Evolutionary conservation across 495 filamentous ascomycete genomes (phyloP).

Genomic region (Trichoderma asperelloides): DNA sequence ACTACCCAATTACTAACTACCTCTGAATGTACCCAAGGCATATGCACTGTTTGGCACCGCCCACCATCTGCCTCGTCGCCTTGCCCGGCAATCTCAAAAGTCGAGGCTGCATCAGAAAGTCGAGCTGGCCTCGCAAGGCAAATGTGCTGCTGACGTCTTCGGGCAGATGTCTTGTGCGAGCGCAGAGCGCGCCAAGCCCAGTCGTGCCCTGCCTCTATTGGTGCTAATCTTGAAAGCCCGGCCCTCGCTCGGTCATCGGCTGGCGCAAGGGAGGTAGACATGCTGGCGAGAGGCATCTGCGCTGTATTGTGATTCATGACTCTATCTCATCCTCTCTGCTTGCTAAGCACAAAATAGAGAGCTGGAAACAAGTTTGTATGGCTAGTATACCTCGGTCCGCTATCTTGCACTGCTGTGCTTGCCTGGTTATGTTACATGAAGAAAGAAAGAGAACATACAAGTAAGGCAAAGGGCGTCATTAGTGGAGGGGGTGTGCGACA

Average conservation of each 20-base stretch:
- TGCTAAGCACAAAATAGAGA: background rate
- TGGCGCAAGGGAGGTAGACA: background rate
- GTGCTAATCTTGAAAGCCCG: background rate
- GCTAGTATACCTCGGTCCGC: background rate
- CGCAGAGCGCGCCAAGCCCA: background rate
- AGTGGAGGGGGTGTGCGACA: constrained; percentile 1
- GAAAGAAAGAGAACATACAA: background rate
- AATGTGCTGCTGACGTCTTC: background rate
- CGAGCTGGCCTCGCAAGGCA: background rate
- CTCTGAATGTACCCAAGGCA: background rate
- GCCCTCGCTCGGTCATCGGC: constrained; percentile 2
- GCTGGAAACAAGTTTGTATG: background rate
- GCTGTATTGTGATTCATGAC: background rate
- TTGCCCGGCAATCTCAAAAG: background rate
- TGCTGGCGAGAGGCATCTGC: background rate
- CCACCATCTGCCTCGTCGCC: background rate
- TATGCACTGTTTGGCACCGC: background rate
- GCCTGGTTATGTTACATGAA: background rate
- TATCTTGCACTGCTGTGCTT: background rate
- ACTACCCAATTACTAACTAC: background rate
- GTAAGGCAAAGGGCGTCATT: background rate
- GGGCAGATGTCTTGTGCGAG: background rate
- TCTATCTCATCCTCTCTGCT: background rate
- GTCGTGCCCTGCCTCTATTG: background rate
- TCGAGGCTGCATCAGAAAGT: background rate